A percentile compares a stretch with the other conserved stretches of the same genome.
Evolutionary conservation across 805 yeast genomes (phyloP).

Genomic region (Candida sonorensis): DNA sequence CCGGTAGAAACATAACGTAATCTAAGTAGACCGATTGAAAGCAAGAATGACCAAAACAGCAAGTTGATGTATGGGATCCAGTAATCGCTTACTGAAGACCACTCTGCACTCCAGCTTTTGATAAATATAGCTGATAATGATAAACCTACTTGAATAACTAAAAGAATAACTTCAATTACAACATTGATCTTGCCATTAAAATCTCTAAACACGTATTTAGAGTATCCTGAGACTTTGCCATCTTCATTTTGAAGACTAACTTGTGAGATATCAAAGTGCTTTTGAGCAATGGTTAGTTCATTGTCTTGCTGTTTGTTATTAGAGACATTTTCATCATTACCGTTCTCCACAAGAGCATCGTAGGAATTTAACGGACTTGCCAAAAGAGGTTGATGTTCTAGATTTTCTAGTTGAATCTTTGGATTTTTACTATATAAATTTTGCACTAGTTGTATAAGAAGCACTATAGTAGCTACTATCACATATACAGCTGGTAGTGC

Average conservation of each 20-base stretch:
- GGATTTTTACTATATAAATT: constrained; percentile 4
- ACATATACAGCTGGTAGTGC: constrained; percentile 24
- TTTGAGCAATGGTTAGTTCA: constrained; percentile 32
- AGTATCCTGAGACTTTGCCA: constrained; percentile 55
- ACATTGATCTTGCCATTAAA: constrained; percentile 49
- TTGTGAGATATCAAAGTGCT: constrained; percentile 60
- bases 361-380: constrained; percentile 2
- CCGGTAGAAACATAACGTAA: constrained; percentile 30
- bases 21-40: constrained; percentile 33
- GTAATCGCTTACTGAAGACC: constrained; percentile 14
- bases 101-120: constrained; percentile 28
- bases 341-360: no score
- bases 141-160: constrained; percentile 31
- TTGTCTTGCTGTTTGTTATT: not conserved
- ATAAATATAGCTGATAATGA: constrained; percentile 29
- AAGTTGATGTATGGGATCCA: constrained; percentile 19
- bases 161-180: constrained; percentile 35
- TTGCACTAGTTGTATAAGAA: constrained; percentile 6
- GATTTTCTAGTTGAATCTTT: constrained; percentile 1
- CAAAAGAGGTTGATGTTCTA: constrained; percentile 16
- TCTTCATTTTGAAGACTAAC: constrained; percentile 47
- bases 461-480: constrained; percentile 25
- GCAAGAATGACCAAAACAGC: constrained; percentile 38
- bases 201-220: constrained; percentile 41
- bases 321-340: constrained; percentile 8